Conservation (phyloP, 116 monocot species). For the Posidonia oceanica region DNA sequence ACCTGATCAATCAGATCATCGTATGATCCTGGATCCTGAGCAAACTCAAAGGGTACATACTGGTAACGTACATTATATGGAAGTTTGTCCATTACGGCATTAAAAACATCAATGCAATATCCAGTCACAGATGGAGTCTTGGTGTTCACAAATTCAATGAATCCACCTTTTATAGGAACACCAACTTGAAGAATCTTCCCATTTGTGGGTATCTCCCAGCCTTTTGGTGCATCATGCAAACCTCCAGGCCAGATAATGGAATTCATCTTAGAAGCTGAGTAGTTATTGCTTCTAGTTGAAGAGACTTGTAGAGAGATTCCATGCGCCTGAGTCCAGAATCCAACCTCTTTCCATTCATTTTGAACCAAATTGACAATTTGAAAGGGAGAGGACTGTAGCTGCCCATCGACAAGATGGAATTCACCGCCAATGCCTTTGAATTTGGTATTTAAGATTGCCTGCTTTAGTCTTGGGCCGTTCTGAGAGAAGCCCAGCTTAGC, state of each 20-base stretch:
- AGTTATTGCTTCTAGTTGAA: background rate
- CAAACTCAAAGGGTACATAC: constrained; percentile 8
- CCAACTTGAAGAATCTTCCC: constrained; percentile 24
- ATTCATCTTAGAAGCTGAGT: background rate
- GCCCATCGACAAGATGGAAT: constrained; percentile 28
- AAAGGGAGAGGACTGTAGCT: constrained; percentile 25
- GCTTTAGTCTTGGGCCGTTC: constrained; percentile 19
- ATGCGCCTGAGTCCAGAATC: constrained; percentile 16
- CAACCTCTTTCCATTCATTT: constrained; percentile 10
- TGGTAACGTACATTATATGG: constrained; percentile 21
- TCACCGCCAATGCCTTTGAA: constrained; percentile 32
- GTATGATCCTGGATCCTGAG: constrained; percentile 31
- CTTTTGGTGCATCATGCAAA: constrained; percentile 27
- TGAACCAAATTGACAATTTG: constrained; percentile 34
- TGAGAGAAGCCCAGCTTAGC: constrained; percentile 16
- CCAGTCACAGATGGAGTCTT: constrained; percentile 11
- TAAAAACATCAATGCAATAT: constrained; percentile 49
- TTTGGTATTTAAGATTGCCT: constrained; percentile 10
- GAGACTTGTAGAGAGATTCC: constrained; percentile 8
- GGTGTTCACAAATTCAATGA: constrained; percentile 15
- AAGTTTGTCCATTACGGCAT: constrained; percentile 25
- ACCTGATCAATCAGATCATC: constrained; percentile 27
- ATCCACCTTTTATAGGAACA: constrained; percentile 32
- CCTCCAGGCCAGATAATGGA: constrained; percentile 53
- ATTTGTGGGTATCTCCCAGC: constrained; percentile 31